Base-by-base conservation (phyloP, 1,284 basidiomycete species). In the Laetiporus sulphureus region DNA sequence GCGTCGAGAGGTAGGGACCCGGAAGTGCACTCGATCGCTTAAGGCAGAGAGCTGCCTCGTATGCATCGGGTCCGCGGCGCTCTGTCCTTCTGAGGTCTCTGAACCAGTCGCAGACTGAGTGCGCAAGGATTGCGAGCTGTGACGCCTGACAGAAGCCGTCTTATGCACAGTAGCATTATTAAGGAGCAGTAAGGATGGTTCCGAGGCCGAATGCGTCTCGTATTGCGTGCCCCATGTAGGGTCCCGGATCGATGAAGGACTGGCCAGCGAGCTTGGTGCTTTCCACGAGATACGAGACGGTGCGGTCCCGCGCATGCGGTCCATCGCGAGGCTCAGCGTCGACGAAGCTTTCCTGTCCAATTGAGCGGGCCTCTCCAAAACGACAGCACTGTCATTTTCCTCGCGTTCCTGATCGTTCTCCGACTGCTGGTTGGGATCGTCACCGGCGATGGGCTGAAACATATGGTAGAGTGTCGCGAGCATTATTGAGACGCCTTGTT, bases 271-370 rank as follows among this genome's bases (percentile, higher is more conserved):
- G 32, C 42, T 49, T 8, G 53, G 47, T 13, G 47, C 51, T 38
- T 56, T 51, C 59, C 59, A 61, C 7, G 51, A 49, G 20, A 61
- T 50, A 20, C 58, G 54, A 13, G 59, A 53, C 11, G 59, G 58
- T 6, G 50, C 47, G 7, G 47, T 29, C 25, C 39, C 36, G 20
- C 48, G 50, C 8, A 45, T 29, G 15, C 50, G 46, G 24, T 53
- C 55, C 42, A 45, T 40, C 31, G 39, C 38, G 38, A 45, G 23
- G 36, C 41, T 46, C 39, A 43, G 40, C 50, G 23, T 31, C 40
- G 50, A 16, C 15, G 55, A 50, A 8, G 51, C 45, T 38, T 53
- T 52, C 8, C 49, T 44, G n/a, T n/a, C n/a, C n/a, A n/a, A n/a
- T n/a, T n/a, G n/a, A n/a, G n/a, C n/a, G n/a, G n/a, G n/a, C n/a